Evolutionary conservation across 208 protist genomes (phyloP), one percentile per base, ranked within the genome.

Genomic region (Leishmania guyanensis): DNA sequence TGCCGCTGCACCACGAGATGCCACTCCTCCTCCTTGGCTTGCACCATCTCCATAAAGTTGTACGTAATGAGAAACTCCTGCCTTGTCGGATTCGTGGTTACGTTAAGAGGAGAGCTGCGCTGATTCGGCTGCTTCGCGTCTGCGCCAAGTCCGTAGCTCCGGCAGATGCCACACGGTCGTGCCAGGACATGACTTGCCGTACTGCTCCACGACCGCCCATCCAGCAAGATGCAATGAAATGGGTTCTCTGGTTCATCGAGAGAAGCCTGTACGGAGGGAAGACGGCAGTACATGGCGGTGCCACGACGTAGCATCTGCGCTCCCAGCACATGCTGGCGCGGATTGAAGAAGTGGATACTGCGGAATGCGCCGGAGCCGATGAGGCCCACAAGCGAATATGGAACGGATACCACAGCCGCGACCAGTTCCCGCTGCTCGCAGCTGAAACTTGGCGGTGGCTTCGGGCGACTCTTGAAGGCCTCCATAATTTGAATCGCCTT

Each of bases 21-120:
- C 89, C 89, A 95, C 84, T 95, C 91, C 75, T 93, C 89, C 58
- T 95, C 85, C 70, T 89, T 89, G 33, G 82, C 83, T 33, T 86
- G 79, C 36, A 92, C 33, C 48, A 82, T 69, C 26, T 58, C 78
- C 26, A 90, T 50, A 65, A 92, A 95, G 70, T 95, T 89, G 82
- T 93, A 95, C 71, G 92, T 87, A 62, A 90, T 84, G 14, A 82
- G 77, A 75, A 83, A 90, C 60, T 84, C 56, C 33, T 48, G 43
- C 12, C 72, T 54, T 3, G 66, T 43, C 29, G 69, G 12, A n/a
- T 74, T 75, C 20, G 75, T 4, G 17, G 53, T 20, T 16, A 76
- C 54, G 22, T 62, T 53, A 6, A 75, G 10, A 20, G 51, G 69
- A 9, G n/a, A 50, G n/a, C 46, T 71, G 16, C 80, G 64, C 75